These are phyloP conservation scores for Straminergon stramineum DNA, from an alignment of 225 moss, liverwort and hornwort species.

Conservation along the genomic window DNA sequence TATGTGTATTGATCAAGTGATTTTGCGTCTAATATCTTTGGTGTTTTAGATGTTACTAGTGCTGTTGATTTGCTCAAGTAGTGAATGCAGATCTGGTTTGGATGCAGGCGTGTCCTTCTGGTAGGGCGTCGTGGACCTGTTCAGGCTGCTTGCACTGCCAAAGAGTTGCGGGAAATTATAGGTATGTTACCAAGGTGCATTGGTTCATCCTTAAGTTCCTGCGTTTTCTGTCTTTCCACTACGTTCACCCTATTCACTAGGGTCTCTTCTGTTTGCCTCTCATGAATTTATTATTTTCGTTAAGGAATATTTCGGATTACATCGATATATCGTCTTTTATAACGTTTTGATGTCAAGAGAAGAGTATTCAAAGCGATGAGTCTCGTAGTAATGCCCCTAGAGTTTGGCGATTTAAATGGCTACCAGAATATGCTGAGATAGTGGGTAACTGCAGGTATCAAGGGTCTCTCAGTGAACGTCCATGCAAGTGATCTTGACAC, in stretches of 20 bases:
- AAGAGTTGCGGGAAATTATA: conserved; percentile 86
- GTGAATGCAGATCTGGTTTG: conserved; percentile 38
- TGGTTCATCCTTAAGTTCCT: background rate
- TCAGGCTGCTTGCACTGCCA: conserved; percentile 96
- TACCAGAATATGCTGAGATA: conserved; percentile 1
- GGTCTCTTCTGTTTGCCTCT: background rate
- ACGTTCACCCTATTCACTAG: background rate
- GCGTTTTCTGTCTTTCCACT: background rate
- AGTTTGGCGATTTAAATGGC: background rate
- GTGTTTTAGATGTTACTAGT: background rate
- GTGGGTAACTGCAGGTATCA: conserved; percentile 48
- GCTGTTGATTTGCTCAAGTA: conserved; percentile 17
- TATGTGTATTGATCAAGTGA: background rate
- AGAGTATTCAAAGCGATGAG: background rate
- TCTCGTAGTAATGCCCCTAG: background rate
- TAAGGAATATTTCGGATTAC: background rate
- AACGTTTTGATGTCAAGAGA: background rate
- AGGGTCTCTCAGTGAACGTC: conserved; percentile 65
- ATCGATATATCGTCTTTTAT: background rate
- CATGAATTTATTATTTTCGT: background rate
- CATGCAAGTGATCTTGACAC: conserved; percentile 57
- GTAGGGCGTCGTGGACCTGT: conserved; percentile 96
- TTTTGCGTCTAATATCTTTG: background rate
- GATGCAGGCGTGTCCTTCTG: conserved; percentile 74
- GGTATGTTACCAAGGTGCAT: conserved; percentile 22